Conservation (phyloP, 2,329 filamentous ascomycete genomes). For the Ceratocystis eucalypticola region DNA sequence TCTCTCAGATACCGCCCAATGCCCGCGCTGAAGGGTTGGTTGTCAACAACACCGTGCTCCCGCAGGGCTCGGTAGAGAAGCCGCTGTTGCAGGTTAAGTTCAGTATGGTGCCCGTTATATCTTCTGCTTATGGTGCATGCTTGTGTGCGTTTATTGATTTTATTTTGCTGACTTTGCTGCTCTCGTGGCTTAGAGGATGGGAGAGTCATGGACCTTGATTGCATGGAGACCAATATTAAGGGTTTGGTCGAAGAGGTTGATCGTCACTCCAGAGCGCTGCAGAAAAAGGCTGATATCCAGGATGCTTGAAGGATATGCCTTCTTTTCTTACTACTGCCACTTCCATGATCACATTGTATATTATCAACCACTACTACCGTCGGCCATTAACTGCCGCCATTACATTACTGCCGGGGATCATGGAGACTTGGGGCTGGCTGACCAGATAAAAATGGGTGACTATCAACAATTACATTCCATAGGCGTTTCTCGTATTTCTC, state of each 20-base stretch:
- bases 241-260: constrained; percentile 81
- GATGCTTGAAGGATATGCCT: constrained; percentile 27
- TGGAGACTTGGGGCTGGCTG: background rate
- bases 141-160: background rate
- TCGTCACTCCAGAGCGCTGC: constrained; percentile 68
- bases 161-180: background rate
- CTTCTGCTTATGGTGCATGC: background rate
- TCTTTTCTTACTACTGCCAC: background rate
- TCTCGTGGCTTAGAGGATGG: constrained; percentile 59
- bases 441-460: background rate
- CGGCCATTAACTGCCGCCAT: background rate
- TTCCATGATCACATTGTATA: constrained; percentile 6
- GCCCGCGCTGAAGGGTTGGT: constrained; percentile 61
- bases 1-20: constrained; percentile 68
- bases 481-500: background rate
- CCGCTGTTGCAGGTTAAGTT: constrained; percentile 69
- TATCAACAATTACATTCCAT: background rate
- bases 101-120: constrained; percentile 42
- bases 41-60: constrained; percentile 64
- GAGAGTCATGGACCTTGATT: constrained; percentile 72
- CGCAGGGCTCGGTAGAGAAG: constrained; percentile 52
- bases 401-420: background rate
- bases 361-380: background rate
- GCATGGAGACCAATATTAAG: constrained; percentile 69
- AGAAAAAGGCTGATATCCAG: constrained; percentile 67